Conservation (phyloP, 2,329 filamentous ascomycete species). For the Xylaria sp. region DNA sequence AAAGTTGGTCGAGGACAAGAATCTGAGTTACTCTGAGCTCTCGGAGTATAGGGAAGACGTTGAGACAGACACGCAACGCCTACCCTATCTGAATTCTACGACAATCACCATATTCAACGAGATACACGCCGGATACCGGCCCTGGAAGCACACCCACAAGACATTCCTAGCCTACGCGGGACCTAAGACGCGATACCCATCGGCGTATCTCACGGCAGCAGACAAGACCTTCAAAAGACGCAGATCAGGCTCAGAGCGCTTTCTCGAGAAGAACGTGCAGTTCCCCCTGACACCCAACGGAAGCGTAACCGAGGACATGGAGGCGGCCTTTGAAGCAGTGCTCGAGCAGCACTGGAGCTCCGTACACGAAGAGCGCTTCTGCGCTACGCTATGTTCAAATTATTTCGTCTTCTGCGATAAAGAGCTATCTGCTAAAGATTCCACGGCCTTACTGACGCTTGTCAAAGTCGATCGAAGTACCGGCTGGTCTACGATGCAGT, state of each 20-base stretch:
- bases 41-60: background rate
- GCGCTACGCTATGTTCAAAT: background rate
- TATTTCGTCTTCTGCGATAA: constrained; percentile 20
- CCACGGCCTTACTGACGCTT: constrained; percentile 5
- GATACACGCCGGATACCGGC: constrained; percentile 5
- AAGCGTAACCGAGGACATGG: background rate
- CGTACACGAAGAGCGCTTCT: constrained; percentile 18
- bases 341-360: constrained; percentile 10
- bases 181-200: background rate
- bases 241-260: constrained; percentile 5
- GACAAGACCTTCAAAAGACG: constrained; percentile 10
- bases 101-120: constrained; percentile 6
- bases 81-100: constrained; percentile 1
- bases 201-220: background rate
- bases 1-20: background rate
- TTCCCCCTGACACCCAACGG: background rate
- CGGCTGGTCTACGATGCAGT: constrained; percentile 13
- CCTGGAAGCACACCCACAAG: constrained; percentile 8
- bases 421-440: background rate
- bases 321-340: constrained; percentile 1
- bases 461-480: constrained; percentile 10
- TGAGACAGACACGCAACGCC: constrained; percentile 3
- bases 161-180: constrained; percentile 13
- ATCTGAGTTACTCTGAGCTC: background rate
- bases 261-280: background rate